These are phyloP conservation scores for Phytopythium kandeliae DNA, from an alignment of 352 stramenopile genomes.

Conservation along the genomic window DNA sequence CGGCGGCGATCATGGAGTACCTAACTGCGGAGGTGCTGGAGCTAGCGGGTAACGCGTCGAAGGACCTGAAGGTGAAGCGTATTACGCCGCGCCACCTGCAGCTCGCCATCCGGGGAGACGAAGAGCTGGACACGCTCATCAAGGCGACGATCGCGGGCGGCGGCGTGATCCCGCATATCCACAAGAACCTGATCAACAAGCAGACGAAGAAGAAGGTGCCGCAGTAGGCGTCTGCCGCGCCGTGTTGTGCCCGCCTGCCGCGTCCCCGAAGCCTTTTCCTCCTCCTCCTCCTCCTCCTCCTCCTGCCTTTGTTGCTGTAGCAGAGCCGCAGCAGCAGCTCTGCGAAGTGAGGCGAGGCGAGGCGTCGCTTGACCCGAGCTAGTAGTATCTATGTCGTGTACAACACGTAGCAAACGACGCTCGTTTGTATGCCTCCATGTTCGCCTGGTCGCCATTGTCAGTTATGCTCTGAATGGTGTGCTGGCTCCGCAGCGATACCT, in stretches of 20 bases:
- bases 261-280: background rate
- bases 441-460: no score
- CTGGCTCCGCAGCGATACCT: no score
- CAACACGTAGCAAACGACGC: no score
- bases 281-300: no score
- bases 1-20: conserved; percentile 99
- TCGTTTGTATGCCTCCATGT: no score
- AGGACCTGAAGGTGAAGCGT: conserved; percentile 97
- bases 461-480: no score
- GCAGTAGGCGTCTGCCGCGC: conserved; percentile 28
- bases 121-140: conserved; percentile 99
- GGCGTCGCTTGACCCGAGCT: no score
- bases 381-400: no score
- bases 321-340: no score
- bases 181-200: conserved; percentile 99
- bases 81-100: conserved; percentile 99
- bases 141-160: conserved; percentile 99
- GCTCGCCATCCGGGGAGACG: conserved; percentile 99
- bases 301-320: no score
- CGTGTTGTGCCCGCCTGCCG: no score
- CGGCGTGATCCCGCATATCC: conserved; percentile 99
- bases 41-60: conserved; percentile 97
- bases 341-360: no score
- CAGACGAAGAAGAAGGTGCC: conserved; percentile 84
- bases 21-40: conserved; percentile 99